Conservation (phyloP, 305 asterid genomes). For the Solanum hybrid region DNA sequence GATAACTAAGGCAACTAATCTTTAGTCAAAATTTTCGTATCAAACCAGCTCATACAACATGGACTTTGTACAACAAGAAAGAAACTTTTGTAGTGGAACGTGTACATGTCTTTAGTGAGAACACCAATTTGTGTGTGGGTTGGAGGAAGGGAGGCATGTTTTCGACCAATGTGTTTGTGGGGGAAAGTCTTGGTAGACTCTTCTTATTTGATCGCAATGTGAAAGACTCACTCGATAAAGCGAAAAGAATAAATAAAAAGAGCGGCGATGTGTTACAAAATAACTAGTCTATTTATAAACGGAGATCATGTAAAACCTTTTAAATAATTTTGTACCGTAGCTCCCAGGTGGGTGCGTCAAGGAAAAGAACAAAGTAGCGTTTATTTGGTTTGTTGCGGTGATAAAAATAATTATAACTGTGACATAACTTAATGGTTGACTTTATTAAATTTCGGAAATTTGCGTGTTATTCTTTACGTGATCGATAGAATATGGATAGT, state of each 20-base stretch:
- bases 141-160: not conserved
- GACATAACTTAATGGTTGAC: not conserved
- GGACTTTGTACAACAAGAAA: not conserved
- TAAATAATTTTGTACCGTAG: not conserved
- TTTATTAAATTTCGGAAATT: not conserved
- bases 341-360: not conserved
- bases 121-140: not conserved
- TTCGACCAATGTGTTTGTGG: not conserved
- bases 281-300: too few relatives aligned
- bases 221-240: not conserved
- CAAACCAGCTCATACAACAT: not conserved
- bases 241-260: not conserved
- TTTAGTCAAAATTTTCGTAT: not conserved
- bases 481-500: not conserved
- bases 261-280: not conserved
- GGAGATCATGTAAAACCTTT: not conserved
- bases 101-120: not conserved
- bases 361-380: not conserved
- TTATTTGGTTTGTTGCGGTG: not conserved
- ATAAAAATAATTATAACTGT: not conserved
- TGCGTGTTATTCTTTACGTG: not conserved
- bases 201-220: not conserved
- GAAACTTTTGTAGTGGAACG: not conserved
- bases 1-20: not conserved
- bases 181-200: not conserved